Conservation (phyloP, 495 filamentous ascomycete species). For the Hypomontagnella monticulosa region DNA sequence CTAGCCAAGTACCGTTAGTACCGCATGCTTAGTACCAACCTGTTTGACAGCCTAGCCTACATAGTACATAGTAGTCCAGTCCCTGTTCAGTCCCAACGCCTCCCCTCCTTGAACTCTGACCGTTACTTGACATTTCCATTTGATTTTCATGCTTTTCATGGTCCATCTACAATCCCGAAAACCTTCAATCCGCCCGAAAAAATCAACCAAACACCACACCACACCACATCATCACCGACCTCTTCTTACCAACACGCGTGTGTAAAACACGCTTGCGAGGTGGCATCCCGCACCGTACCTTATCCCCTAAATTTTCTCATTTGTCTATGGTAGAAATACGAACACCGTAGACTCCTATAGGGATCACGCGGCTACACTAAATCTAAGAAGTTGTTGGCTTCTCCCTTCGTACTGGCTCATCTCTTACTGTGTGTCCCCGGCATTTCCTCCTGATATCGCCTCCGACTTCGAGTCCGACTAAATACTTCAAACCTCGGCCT, state of each 20-base stretch:
- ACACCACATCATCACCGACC: background rate
- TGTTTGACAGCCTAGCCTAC: no score
- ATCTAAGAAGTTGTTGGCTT: background rate
- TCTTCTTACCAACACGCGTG: background rate
- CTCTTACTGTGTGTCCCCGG: background rate
- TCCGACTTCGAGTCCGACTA: slow-evolving; percentile 5
- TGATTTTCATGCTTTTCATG: no score
- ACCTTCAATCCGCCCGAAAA: background rate
- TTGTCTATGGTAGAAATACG: background rate
- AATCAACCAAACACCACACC: background rate
- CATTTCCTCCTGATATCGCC: background rate
- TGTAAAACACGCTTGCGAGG: background rate
- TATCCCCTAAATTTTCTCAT: no score
- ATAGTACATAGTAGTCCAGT: background rate
- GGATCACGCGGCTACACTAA: slow-evolving; percentile 4
- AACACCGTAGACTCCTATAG: background rate
- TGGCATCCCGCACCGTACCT: background rate
- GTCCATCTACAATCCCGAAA: background rate
- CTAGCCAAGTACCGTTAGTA: no score
- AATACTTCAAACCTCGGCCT: background rate
- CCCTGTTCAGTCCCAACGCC: background rate
- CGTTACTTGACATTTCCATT: background rate
- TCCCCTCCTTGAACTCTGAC: slow-evolving; percentile 12
- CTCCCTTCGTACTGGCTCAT: background rate
- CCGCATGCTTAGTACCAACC: no score